Evolutionary conservation across 768 basidiomycete species (phyloP).

Genomic region (Leccinum aurantiacum): DNA sequence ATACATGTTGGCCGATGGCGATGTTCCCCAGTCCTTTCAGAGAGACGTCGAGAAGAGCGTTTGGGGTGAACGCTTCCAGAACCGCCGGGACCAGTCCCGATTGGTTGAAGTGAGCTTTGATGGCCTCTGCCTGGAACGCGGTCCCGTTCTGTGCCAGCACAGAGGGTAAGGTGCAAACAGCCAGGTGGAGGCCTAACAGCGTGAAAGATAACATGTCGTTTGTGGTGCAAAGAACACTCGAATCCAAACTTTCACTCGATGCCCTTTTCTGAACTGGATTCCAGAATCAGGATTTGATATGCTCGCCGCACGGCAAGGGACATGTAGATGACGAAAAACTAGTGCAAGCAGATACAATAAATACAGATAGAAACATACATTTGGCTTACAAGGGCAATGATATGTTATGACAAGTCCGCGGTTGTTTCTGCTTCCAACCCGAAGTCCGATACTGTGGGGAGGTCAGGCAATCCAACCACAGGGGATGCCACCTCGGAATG

Average conservation of each 20-base stretch:
- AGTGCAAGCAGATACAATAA: slow-evolving; percentile 34
- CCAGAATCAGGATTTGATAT: slow-evolving; percentile 26
- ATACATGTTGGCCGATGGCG: slow-evolving; percentile 57
- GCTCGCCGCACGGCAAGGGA: slow-evolving; percentile 4
- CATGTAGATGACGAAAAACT: slow-evolving; percentile 23
- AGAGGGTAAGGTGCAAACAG: slow-evolving; percentile 38
- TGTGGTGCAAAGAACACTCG: not conserved
- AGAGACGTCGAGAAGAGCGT: slow-evolving; percentile 52
- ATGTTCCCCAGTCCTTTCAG: slow-evolving; percentile 50
- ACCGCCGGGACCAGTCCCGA: slow-evolving; percentile 62
- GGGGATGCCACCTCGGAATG: slow-evolving; percentile 29
- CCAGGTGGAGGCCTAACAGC: slow-evolving; percentile 26
- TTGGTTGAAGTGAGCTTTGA: slow-evolving; percentile 67
- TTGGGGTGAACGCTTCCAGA: slow-evolving; percentile 58
- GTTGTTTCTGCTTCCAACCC: slow-evolving; percentile 26
- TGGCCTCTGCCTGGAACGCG: slow-evolving; percentile 50
- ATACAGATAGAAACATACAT: slow-evolving; percentile 34
- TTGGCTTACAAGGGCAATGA: slow-evolving; percentile 23
- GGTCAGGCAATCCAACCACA: slow-evolving; percentile 24
- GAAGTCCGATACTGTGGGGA: slow-evolving; percentile 30
- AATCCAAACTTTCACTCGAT: not conserved
- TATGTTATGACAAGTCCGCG: slow-evolving; percentile 26
- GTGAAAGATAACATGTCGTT: slow-evolving; percentile 19
- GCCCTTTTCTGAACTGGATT: slow-evolving; percentile 7
- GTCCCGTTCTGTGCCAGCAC: slow-evolving; percentile 48